phyloP scores from a whole-genome alignment of 2,329 filamentous ascomycete species.

The Hortaea sp. region DNA sequence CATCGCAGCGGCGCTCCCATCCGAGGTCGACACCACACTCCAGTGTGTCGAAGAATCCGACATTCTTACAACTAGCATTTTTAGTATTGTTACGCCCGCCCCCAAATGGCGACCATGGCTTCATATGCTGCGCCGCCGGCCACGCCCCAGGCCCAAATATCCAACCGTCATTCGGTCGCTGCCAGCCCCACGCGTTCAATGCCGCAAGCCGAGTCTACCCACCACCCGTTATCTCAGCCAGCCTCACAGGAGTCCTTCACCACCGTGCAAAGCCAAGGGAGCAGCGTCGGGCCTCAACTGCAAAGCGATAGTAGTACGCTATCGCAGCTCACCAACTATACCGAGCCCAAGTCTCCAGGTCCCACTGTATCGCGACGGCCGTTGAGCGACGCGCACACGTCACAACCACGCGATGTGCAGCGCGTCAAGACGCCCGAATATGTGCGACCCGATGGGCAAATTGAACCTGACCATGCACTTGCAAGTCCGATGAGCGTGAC shows the following conservation, averaged over 20 bases:
- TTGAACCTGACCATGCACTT: slow-evolving; percentile 13
- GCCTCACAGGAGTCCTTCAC: slow-evolving; percentile 22
- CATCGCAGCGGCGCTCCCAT: no score
- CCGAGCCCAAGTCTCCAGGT: slow-evolving; percentile 20
- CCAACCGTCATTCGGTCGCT: slow-evolving; percentile 5
- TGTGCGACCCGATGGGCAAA: not conserved
- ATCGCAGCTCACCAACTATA: slow-evolving; percentile 22
- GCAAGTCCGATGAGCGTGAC: slow-evolving; percentile 32
- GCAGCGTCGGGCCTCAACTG: slow-evolving; percentile 10
- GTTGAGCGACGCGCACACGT: not conserved
- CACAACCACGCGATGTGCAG: not conserved
- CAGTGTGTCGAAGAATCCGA: no score
- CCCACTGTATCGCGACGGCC: slow-evolving; percentile 7
- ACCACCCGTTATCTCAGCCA: slow-evolving; percentile 16
- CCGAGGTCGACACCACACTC: no score
- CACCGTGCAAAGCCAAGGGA: slow-evolving; percentile 16
- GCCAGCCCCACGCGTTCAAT: slow-evolving; percentile 14
- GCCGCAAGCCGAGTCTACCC: slow-evolving; percentile 5
- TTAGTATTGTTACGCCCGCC: not conserved
- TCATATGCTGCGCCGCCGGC: slow-evolving; percentile 2
- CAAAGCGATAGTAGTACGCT: slow-evolving; percentile 18
- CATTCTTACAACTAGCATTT: no score
- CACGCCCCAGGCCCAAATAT: slow-evolving; percentile 7
- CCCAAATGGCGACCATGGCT: slow-evolving; percentile 8
- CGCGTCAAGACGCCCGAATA: slow-evolving; percentile 11